A percentile compares a stretch with the other conserved stretches of the same genome.
Conservation (phyloP, 2,329 filamentous ascomycete genomes). For the Botrytis sinoallii region DNA sequence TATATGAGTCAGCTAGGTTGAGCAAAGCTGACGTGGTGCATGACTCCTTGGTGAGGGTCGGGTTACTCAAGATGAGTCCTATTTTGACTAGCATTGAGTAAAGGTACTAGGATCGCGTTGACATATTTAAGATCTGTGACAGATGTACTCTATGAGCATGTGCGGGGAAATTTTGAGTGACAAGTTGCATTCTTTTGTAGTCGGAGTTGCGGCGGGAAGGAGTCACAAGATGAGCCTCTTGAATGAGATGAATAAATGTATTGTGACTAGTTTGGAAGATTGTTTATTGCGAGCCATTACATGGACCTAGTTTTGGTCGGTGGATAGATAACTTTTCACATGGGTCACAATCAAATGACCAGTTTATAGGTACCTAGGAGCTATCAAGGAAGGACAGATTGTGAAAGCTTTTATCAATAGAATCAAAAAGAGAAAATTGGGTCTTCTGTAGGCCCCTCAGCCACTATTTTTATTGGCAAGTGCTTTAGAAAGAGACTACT, state of each 20-base stretch:
- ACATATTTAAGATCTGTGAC: not conserved
- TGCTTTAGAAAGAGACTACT: not conserved
- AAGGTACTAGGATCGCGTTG: not conserved
- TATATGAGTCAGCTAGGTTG: conserved; percentile 11
- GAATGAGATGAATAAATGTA: not conserved
- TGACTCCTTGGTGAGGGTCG: not conserved
- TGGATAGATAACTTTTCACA: not conserved
- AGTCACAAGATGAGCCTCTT: not conserved
- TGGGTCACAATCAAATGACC: not conserved
- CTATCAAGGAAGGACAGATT: not conserved
- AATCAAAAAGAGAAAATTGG: not conserved
- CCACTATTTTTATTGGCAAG: not conserved
- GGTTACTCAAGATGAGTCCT: not conserved
- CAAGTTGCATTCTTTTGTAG: not conserved
- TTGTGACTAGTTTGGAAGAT: not conserved
- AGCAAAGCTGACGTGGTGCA: conserved; percentile 3
- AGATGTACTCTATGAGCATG: not conserved
- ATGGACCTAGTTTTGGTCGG: not conserved
- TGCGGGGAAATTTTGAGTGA: not conserved
- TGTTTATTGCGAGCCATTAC: not conserved
- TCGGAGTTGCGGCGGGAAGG: not conserved
- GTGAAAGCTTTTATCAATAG: not conserved
- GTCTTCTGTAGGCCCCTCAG: not conserved
- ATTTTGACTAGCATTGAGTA: not conserved
- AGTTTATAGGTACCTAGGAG: not conserved